A percentile compares a stretch with the other conserved stretches of the same genome.
Conservation (phyloP, 106 monocot species). For the Dendrobium huoshanense region DNA sequence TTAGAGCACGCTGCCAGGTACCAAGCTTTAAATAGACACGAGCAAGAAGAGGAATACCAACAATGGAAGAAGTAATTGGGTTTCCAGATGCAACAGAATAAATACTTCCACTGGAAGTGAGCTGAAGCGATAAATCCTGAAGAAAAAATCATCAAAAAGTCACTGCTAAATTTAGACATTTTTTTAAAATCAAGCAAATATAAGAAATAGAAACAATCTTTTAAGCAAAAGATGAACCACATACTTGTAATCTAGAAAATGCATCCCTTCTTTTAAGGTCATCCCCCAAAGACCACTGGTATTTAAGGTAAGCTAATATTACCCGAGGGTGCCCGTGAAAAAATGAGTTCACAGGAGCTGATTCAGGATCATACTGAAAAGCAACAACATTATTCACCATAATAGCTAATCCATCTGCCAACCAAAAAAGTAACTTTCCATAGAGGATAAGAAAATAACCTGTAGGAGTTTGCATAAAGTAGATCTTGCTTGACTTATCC, state of each 20-base stretch:
- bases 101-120: conserved; percentile 40
- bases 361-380: conserved; percentile 86
- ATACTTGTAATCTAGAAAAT: conserved; percentile 77
- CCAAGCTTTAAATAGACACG: conserved; percentile 93
- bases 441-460: conserved; percentile 30
- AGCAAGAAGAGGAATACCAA: conserved; percentile 73
- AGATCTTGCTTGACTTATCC: conserved; percentile 87
- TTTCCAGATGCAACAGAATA: conserved; percentile 22
- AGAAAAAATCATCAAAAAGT: conserved; percentile 2
- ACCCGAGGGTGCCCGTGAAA: conserved; percentile 78
- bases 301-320: conserved; percentile 79
- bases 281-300: conserved; percentile 94
- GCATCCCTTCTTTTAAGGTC: conserved; percentile 80
- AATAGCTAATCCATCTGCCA: not conserved
- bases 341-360: conserved; percentile 40
- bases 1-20: conserved; percentile 78
- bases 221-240: not conserved
- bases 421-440: not conserved
- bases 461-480: conserved; percentile 87
- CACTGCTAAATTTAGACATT: not conserved
- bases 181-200: conserved; percentile 1
- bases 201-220: not conserved
- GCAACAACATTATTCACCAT: not conserved
- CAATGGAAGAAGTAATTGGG: conserved; percentile 17
- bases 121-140: conserved; percentile 74